These are phyloP conservation scores for Ophiostoma pallidulum DNA, from an alignment of 2,329 filamentous ascomycete species.

Conservation along the genomic window DNA sequence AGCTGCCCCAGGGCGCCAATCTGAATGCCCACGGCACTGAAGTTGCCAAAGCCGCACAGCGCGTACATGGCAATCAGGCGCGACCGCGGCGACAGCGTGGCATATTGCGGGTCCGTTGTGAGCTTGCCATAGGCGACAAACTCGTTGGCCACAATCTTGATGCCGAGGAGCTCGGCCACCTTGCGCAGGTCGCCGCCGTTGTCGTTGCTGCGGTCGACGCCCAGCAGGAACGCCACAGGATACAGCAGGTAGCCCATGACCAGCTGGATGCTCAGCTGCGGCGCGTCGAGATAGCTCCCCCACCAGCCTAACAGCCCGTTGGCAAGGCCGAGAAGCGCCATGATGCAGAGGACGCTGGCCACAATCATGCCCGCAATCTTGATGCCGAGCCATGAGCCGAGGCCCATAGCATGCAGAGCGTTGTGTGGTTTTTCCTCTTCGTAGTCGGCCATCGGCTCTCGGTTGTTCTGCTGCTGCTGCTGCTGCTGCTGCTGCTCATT, in stretches of 20 bases:
- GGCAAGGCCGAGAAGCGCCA: constrained; percentile 63
- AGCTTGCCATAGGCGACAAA: constrained; percentile 54
- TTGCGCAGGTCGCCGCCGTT: constrained; percentile 51
- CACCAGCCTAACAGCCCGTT: constrained; percentile 78
- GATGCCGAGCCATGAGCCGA: constrained; percentile 75
- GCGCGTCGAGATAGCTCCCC: constrained; percentile 65
- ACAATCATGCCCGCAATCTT: constrained; percentile 81
- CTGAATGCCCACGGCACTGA: constrained; percentile 79
- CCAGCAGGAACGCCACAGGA: constrained; percentile 71
- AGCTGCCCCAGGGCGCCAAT: constrained; percentile 81
- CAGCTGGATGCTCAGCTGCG: constrained; percentile 62
- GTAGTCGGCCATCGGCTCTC: neutral
- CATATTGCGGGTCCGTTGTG: constrained; percentile 41
- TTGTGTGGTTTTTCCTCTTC: constrained; percentile 48
- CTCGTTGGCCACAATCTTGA: constrained; percentile 82
- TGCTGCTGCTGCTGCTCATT: neutral
- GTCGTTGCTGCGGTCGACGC: constrained; percentile 50
- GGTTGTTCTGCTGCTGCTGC: neutral
- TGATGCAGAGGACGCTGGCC: constrained; percentile 71
- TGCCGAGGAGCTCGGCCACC: constrained; percentile 65
- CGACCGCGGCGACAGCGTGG: constrained; percentile 56
- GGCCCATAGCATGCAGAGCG: constrained; percentile 73
- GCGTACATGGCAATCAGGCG: constrained; percentile 78
- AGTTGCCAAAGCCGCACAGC: constrained; percentile 76
- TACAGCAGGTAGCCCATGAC: constrained; percentile 72